Evolutionary conservation across 148 eudicot species (phyloP).

Genomic region (Amaranthus palmeri): DNA sequence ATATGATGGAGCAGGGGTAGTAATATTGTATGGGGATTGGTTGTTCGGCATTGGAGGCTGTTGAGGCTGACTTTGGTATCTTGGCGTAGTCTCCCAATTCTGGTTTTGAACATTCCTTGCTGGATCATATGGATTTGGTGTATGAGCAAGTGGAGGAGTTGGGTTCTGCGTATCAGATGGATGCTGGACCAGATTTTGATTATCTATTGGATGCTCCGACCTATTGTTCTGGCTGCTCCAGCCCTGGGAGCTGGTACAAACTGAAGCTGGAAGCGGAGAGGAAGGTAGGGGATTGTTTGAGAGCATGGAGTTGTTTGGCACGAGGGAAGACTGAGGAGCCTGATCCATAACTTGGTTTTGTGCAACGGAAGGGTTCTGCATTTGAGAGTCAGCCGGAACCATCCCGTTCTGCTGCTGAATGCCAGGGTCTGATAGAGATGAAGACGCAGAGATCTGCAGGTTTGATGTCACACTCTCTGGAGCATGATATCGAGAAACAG

Average conservation of each 20-base stretch:
- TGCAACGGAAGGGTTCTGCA: background rate
- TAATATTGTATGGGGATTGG: background rate
- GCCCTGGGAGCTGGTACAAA: background rate
- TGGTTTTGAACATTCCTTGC: background rate
- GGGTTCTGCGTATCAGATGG: conserved; percentile 19
- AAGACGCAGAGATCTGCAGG: background rate
- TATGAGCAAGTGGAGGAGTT: background rate
- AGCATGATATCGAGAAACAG: background rate
- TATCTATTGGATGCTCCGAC: background rate
- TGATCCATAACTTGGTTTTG: background rate
- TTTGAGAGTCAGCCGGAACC: conserved; percentile 3
- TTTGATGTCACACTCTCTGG: background rate
- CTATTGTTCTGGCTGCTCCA: conserved; percentile 13
- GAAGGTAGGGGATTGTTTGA: background rate
- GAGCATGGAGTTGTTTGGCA: background rate
- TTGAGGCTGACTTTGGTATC: conserved; percentile 1
- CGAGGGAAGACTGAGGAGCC: conserved; percentile 12
- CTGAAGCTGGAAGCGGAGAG: background rate
- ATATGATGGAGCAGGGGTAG: too few species aligned
- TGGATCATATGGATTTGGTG: background rate
- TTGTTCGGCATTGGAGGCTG: background rate
- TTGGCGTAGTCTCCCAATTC: background rate
- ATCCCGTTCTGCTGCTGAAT: background rate
- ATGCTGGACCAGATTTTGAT: background rate
- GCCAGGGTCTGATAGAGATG: conserved; percentile 1